A percentile compares a stretch with the other conserved stretches of the same genome.
Evolutionary conservation across 805 yeast genomes (phyloP).

Genomic region (Maudiozyma turicensis): DNA sequence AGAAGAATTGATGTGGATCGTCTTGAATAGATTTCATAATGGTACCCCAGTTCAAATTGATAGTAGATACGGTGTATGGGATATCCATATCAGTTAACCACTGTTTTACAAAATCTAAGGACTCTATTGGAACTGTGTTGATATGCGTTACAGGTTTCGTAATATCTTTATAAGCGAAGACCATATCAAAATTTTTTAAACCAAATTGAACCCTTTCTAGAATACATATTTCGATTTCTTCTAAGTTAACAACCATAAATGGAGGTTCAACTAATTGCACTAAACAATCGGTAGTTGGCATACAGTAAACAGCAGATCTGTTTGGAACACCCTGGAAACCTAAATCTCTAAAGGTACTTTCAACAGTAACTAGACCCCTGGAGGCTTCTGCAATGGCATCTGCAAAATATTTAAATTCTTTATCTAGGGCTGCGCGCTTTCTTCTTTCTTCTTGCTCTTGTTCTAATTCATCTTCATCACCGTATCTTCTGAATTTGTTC

Average conservation of each 20-base stretch:
- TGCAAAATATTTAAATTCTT: conserved; percentile 81
- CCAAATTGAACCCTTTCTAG: conserved; percentile 97
- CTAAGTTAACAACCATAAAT: conserved; percentile 80
- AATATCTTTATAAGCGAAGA: conserved; percentile 92
- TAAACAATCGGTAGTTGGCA: conserved; percentile 95
- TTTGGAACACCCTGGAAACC: conserved; percentile 98
- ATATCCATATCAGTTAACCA: conserved; percentile 98
- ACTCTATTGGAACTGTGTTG: conserved; percentile 89
- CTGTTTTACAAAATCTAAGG: conserved; percentile 83
- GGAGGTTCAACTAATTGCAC: conserved; percentile 94
- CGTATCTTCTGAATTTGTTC: conserved; percentile 64
- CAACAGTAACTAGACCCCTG: conserved; percentile 74
- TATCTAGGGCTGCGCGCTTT: conserved; percentile 81
- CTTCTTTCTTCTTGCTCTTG: conserved; percentile 98
- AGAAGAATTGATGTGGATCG: conserved; percentile 90
- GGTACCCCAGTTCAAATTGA: conserved; percentile 90
- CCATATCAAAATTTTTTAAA: conserved; percentile 89
- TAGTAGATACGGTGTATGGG: conserved; percentile 88
- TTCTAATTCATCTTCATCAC: conserved; percentile 96
- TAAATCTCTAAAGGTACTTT: conserved; percentile 88
- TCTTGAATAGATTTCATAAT: conserved; percentile 89
- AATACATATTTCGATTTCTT: conserved; percentile 89
- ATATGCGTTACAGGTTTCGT: conserved; percentile 79
- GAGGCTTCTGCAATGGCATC: conserved; percentile 87
- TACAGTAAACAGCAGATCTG: conserved; percentile 85